A percentile compares a stretch with the other conserved stretches of the same genome.
These are phyloP conservation scores for Protostelium mycophagum DNA, from an alignment of 78 protist genomes.

Conservation along the genomic window DNA sequence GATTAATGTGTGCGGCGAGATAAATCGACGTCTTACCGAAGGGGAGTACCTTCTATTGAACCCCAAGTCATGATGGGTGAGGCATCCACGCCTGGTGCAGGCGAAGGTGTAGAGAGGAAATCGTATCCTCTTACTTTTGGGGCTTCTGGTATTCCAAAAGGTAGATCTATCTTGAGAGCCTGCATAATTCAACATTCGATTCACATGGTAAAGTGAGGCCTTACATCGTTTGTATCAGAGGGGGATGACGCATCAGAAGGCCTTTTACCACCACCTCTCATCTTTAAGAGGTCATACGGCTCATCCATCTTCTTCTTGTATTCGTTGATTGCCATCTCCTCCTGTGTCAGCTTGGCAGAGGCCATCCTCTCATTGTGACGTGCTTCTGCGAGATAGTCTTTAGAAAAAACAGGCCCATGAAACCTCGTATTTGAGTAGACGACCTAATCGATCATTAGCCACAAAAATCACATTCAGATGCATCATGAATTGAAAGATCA, in stretches of 20 bases:
- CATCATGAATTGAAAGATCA: no score
- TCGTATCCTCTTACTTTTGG: neutral
- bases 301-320: neutral
- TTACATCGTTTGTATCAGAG: no score
- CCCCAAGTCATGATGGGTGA: constrained; percentile 79
- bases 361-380: neutral
- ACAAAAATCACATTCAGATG: no score
- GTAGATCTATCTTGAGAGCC: neutral
- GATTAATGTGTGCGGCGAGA: neutral
- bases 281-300: neutral
- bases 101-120: constrained; percentile 3
- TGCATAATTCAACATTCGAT: neutral
- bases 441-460: neutral
- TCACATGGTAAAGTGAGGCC: no score
- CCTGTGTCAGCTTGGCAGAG: neutral
- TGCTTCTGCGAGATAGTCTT: neutral
- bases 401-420: neutral
- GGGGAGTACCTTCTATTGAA: constrained; percentile 49
- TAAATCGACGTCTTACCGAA: neutral
- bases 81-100: constrained; percentile 4
- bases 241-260: neutral
- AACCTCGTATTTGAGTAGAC: neutral
- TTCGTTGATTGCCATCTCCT: neutral
- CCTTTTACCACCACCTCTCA: neutral
- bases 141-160: neutral